phyloP scores from a whole-genome alignment of 75 land plant species.

The Chamaecyparis obtusa region DNA sequence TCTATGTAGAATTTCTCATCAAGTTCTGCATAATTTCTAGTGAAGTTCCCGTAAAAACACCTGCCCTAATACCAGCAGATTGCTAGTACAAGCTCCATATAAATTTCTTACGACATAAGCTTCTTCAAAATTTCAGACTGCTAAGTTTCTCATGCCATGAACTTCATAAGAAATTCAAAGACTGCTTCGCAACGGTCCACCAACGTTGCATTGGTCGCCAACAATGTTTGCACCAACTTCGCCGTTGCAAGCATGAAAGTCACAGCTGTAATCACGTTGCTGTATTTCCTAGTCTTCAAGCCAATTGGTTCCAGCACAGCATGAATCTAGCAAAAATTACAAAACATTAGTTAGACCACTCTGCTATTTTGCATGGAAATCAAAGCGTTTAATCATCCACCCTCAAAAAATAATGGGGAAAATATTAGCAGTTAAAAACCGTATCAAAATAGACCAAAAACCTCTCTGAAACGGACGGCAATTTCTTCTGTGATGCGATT shows the following conservation, averaged over 20 bases:
- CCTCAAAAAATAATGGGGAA: not conserved
- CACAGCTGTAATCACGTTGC: constrained; percentile 76
- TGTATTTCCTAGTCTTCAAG: constrained; percentile 75
- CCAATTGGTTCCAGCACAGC: constrained; percentile 78
- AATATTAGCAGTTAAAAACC: not conserved
- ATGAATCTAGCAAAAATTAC: constrained; percentile 37
- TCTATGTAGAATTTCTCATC: too few species aligned
- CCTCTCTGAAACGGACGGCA: constrained; percentile 75
- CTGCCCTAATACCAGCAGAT: too few species aligned
- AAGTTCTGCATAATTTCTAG: too few species aligned
- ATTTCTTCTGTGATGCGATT: constrained; percentile 76
- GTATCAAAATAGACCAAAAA: not conserved
- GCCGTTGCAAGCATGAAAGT: constrained; percentile 75
- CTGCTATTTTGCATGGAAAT: not conserved
- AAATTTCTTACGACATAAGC: too few species aligned
- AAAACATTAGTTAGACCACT: not conserved
- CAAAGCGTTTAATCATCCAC: not conserved
- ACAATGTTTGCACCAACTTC: constrained; percentile 56
- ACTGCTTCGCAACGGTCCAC: not conserved
- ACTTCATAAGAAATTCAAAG: too few species aligned
- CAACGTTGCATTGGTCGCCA: constrained; percentile 66
- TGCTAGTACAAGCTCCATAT: too few species aligned
- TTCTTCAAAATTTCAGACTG: too few species aligned
- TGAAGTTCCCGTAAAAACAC: too few species aligned
- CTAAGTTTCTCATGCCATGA: too few species aligned